Evolutionary conservation across 352 stramenopile species (phyloP).

Genomic region (Globisporangium abappressorium): DNA sequence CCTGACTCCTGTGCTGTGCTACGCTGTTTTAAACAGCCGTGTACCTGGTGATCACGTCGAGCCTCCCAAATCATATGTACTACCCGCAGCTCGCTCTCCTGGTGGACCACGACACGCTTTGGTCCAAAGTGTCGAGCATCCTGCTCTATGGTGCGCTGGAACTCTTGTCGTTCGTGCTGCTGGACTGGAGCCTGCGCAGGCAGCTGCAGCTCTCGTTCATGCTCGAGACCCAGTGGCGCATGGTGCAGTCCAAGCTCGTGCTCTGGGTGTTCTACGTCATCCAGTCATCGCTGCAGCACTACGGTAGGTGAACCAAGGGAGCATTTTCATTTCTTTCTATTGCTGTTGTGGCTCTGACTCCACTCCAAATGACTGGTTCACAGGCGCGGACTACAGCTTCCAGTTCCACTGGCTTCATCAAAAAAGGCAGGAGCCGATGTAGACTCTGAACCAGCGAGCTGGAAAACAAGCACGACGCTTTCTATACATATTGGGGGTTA

Average conservation of each 20-base stretch:
- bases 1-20: background rate
- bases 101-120: background rate
- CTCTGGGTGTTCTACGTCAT: slow-evolving; percentile 26
- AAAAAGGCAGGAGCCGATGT: background rate
- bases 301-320: background rate
- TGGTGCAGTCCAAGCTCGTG: slow-evolving; percentile 31
- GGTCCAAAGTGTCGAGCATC: background rate
- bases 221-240: slow-evolving; percentile 25
- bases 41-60: background rate
- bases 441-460: background rate
- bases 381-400: slow-evolving; percentile 10
- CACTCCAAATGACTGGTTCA: background rate
- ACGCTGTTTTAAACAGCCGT: background rate
- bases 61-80: slow-evolving; percentile 3
- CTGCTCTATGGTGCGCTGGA: background rate
- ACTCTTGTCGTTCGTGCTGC: background rate
- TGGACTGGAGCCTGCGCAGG: slow-evolving; percentile 1
- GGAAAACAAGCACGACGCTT: background rate
- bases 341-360: background rate
- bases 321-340: background rate
- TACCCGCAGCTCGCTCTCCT: slow-evolving; percentile 3
- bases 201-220: slow-evolving; percentile 17
- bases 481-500: background rate
- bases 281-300: slow-evolving; percentile 8
- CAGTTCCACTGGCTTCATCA: slow-evolving; percentile 8